Evolutionary conservation across 257 asterid species (phyloP).

Genomic region (Rehmannia glutinosa): DNA sequence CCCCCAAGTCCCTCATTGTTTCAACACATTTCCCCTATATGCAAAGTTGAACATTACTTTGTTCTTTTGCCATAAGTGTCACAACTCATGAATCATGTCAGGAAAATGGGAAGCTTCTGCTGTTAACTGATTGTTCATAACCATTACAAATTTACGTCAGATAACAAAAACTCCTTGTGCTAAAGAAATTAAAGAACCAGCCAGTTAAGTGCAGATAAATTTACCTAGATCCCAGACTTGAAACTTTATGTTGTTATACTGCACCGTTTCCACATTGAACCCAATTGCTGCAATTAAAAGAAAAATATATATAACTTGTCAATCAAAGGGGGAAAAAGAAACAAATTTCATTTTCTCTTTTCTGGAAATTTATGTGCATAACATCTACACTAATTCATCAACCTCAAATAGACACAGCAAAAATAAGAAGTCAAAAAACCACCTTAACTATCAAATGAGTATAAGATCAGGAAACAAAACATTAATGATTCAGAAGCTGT

Average conservation of each 20-base stretch:
- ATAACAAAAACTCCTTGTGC: neutral
- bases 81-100: neutral
- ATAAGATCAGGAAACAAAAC: slow-evolving; percentile 4
- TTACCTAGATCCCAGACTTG: slow-evolving; percentile 98
- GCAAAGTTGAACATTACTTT: neutral
- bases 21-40: neutral
- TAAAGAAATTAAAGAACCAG: neutral
- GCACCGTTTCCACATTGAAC: slow-evolving; percentile 93
- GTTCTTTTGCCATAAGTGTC: neutral
- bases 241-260: slow-evolving; percentile 83
- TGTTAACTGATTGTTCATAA: neutral
- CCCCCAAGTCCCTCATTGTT: neutral
- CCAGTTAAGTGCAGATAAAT: neutral
- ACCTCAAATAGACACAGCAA: neutral
- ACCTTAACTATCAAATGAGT: neutral
- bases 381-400: slow-evolving; percentile 13
- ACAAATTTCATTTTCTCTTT: neutral
- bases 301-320: neutral
- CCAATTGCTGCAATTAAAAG: slow-evolving; percentile 75
- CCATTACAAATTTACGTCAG: slow-evolving; percentile 4
- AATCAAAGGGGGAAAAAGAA: neutral
- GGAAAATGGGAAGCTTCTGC: neutral
- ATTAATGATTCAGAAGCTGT: neutral
- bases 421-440: neutral
- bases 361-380: neutral